phyloP scores from a whole-genome alignment of 176 grass and related monocot species.

The Saccharum spontaneum region DNA sequence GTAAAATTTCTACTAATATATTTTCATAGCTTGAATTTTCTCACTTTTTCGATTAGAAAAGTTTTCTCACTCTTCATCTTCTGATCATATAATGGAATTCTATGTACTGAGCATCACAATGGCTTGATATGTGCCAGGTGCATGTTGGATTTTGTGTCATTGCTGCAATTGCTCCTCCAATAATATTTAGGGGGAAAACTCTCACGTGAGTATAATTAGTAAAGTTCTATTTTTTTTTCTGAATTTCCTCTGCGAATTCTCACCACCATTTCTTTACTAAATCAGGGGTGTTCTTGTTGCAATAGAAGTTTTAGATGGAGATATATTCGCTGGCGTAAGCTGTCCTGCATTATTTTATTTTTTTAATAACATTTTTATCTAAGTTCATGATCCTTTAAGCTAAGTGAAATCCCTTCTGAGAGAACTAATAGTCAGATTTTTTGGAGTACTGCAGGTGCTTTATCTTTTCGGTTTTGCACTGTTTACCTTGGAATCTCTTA shows the following conservation, averaged over 20 bases:
- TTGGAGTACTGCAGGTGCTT: conserved; percentile 51
- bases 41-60: not conserved
- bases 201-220: conserved; percentile 61
- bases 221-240: not conserved
- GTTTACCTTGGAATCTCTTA: conserved; percentile 69
- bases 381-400: not conserved
- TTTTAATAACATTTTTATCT: not conserved
- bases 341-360: conserved; percentile 10
- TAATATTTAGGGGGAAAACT: conserved; percentile 75
- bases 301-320: conserved; percentile 62
- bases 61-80: not conserved
- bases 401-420: not conserved
- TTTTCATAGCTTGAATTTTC: not conserved
- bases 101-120: conserved; percentile 15
- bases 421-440: conserved; percentile 23
- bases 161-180: conserved; percentile 76
- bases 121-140: conserved; percentile 44
- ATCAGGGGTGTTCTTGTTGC: conserved; percentile 76
- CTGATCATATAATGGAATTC: not conserved
- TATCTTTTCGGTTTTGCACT: conserved; percentile 78
- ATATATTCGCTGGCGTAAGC: conserved; percentile 66
- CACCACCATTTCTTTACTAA: conserved; percentile 40
- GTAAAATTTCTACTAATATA: not conserved
- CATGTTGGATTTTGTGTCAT: conserved; percentile 81
- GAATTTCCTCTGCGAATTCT: not conserved